Evolutionary conservation across 2,329 filamentous ascomycete species (phyloP).

Genomic region (Colletotrichum cuscutae): DNA sequence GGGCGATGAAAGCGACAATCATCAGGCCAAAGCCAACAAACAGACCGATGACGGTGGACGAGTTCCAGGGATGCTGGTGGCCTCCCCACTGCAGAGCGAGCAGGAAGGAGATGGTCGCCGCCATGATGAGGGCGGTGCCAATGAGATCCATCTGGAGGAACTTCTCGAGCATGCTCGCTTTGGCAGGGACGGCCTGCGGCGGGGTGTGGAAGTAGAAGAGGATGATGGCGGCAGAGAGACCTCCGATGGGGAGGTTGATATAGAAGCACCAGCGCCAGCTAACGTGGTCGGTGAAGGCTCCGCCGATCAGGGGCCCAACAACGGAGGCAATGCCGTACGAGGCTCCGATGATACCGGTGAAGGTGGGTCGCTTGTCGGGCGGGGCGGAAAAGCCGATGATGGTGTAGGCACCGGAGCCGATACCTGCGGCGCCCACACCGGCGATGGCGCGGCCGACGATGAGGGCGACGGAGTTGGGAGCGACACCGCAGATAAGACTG

Average conservation of each 20-base stretch:
- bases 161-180: constrained; percentile 53
- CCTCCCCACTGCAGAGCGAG: constrained; percentile 61
- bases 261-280: constrained; percentile 54
- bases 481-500: constrained; percentile 60
- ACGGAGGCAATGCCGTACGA: constrained; percentile 49
- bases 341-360: constrained; percentile 51
- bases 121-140: constrained; percentile 57
- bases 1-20: constrained; percentile 45
- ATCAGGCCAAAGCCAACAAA: constrained; percentile 52
- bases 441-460: constrained; percentile 64
- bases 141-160: constrained; percentile 59
- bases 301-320: constrained; percentile 49
- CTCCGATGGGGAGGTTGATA: constrained; percentile 50
- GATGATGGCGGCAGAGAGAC: constrained; percentile 47
- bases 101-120: constrained; percentile 53
- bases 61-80: constrained; percentile 53
- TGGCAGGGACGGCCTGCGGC: constrained; percentile 47
- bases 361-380: constrained; percentile 47
- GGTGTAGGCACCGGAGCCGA: constrained; percentile 58
- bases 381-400: constrained; percentile 58
- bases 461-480: constrained; percentile 57
- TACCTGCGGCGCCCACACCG: constrained; percentile 57
- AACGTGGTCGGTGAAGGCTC: constrained; percentile 49
- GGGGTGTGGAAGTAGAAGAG: constrained; percentile 55
- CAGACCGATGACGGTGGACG: constrained; percentile 52